Evolutionary conservation across 2,329 filamentous ascomycete species (phyloP).

Genomic region (Purpureocillium takamizusanense): DNA sequence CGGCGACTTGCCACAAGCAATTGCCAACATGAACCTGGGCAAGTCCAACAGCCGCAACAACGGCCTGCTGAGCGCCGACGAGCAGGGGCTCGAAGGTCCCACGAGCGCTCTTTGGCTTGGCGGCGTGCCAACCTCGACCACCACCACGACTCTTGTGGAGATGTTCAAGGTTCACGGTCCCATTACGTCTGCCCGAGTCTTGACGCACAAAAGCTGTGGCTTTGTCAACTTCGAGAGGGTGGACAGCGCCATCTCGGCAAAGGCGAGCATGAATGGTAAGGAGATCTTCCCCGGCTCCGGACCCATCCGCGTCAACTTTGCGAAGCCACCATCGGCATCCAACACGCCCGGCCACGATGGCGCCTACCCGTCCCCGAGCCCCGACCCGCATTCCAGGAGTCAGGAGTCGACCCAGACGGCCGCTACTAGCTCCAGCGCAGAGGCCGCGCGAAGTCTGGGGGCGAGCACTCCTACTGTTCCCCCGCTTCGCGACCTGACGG

Average conservation of each 20-base stretch:
- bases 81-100: conserved; percentile 75
- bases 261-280: conserved; percentile 82
- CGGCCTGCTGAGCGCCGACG: conserved; percentile 61
- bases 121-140: conserved; percentile 94
- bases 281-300: conserved; percentile 97
- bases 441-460: conserved; percentile 21
- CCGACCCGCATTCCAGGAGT: conserved; percentile 65
- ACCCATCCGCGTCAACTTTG: conserved; percentile 91
- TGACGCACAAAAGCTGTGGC: conserved; percentile 98
- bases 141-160: conserved; percentile 84
- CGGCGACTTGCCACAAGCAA: conserved; percentile 70
- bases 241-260: conserved; percentile 85
- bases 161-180: conserved; percentile 92
- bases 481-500: conserved; percentile 66
- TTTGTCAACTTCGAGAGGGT: conserved; percentile 95
- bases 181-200: conserved; percentile 82
- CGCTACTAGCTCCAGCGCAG: too few species aligned
- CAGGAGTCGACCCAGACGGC: conserved; percentile 32
- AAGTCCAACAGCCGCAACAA: conserved; percentile 58
- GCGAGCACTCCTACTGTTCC: conserved; percentile 56
- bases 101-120: conserved; percentile 95
- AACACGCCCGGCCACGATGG: conserved; percentile 85
- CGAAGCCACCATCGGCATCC: conserved; percentile 85
- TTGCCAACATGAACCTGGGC: conserved; percentile 70
- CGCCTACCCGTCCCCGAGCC: conserved; percentile 82